Conservation (phyloP, 805 yeast genomes). For the Ogataea thermomethanolica region DNA sequence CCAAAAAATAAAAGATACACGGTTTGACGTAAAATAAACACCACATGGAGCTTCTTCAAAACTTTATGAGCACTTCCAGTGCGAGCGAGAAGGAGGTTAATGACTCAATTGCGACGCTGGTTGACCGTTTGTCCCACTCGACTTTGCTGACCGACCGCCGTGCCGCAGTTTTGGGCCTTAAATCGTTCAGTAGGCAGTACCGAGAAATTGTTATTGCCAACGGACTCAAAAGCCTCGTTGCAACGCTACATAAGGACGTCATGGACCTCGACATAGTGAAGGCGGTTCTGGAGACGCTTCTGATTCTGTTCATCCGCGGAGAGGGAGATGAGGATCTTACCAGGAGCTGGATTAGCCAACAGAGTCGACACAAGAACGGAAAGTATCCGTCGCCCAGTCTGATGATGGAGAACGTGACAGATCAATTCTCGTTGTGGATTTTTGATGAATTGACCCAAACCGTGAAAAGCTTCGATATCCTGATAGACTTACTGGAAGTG, state of each 20-base stretch:
- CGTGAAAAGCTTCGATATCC: constrained; percentile 42
- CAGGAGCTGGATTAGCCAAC: constrained; percentile 67
- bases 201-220: constrained; percentile 88
- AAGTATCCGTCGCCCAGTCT: constrained; percentile 74
- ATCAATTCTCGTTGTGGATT: constrained; percentile 90
- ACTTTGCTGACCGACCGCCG: constrained; percentile 79
- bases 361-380: constrained; percentile 70
- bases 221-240: constrained; percentile 72
- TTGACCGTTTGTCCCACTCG: constrained; percentile 84
- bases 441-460: constrained; percentile 86
- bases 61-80: constrained; percentile 33
- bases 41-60: constrained; percentile 34
- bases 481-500: constrained; percentile 43
- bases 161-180: constrained; percentile 86
- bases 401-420: constrained; percentile 54
- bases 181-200: constrained; percentile 83
- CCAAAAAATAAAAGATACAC: constrained; percentile 4
- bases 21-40: constrained; percentile 3
- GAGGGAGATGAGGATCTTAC: constrained; percentile 59
- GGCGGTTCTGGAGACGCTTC: constrained; percentile 79
- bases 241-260: constrained; percentile 59
- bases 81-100: constrained; percentile 44
- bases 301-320: constrained; percentile 72
- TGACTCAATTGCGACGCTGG: constrained; percentile 82
- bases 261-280: constrained; percentile 67